phyloP scores from a whole-genome alignment of 306 rosid species.

The Hippophae rhamnoides region DNA sequence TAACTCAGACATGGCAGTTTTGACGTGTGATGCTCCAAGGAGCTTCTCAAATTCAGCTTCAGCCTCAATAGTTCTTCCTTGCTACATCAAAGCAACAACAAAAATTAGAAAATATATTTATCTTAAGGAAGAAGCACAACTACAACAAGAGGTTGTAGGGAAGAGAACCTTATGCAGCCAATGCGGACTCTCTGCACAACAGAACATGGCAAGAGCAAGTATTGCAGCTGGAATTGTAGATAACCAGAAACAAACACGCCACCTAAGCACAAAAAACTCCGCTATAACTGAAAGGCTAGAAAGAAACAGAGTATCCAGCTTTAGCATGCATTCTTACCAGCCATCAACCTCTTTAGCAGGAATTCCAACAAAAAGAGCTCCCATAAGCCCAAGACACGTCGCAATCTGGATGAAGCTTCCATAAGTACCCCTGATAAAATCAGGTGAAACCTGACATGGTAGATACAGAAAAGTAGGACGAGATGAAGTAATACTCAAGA shows the following conservation, averaged over 20 bases:
- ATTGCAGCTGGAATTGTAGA: conserved; percentile 74
- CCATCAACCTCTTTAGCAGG: conserved; percentile 76
- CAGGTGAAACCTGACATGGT: conserved; percentile 68
- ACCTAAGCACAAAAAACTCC: conserved; percentile 47
- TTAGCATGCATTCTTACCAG: conserved; percentile 44
- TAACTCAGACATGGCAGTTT: conserved; percentile 70
- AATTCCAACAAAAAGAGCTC: conserved; percentile 79
- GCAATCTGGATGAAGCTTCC: conserved; percentile 94
- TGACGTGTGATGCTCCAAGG: conserved; percentile 76
- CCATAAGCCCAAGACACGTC: conserved; percentile 88
- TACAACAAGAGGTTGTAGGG: conserved; percentile 2
- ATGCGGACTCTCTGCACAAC: conserved; percentile 91
- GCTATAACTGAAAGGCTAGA: conserved; percentile 17
- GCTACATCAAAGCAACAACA: conserved; percentile 36
- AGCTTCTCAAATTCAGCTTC: conserved; percentile 81
- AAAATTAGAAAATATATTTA: conserved; percentile 1
- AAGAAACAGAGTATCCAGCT: conserved; percentile 7
- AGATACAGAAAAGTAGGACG: conserved; percentile 15
- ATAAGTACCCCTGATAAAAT: conserved; percentile 84
- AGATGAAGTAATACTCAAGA: conserved; percentile 1
- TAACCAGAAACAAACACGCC: conserved; percentile 93
- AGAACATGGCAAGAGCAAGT: conserved; percentile 62
- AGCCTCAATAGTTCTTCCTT: conserved; percentile 85
- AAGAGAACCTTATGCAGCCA: conserved; percentile 76
- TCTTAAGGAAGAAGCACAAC: not conserved